Conservation (phyloP, 139 green algal species). For the Haematococcus lacustris region DNA sequence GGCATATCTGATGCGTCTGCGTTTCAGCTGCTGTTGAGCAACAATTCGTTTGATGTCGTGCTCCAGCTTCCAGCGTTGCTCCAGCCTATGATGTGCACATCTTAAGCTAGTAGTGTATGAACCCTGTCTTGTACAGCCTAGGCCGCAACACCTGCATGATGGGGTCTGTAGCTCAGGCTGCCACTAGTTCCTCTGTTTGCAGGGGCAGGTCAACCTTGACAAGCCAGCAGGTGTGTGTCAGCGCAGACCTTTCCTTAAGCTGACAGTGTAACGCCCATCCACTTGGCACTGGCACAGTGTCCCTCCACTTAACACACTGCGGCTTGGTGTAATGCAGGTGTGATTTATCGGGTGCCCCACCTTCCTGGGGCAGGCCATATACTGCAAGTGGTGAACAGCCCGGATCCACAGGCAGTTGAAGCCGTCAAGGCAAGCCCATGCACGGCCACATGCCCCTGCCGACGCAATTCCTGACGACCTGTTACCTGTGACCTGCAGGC, state of each 20-base stretch:
- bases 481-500: too few species aligned
- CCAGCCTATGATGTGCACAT: background rate
- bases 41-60: background rate
- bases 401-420: conserved; percentile 8
- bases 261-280: background rate
- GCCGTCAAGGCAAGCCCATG: conserved; percentile 1
- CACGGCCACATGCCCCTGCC: too few species aligned
- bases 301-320: background rate
- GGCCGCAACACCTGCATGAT: background rate
- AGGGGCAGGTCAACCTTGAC: conserved; percentile 35
- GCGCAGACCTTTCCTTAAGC: background rate
- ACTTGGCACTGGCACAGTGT: background rate
- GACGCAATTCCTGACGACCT: too few species aligned
- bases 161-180: background rate
- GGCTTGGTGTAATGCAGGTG: background rate
- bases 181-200: background rate
- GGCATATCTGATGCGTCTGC: background rate
- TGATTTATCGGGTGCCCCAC: background rate
- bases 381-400: conserved; percentile 12
- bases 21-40: background rate
- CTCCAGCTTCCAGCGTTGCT: conserved; percentile 1
- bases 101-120: background rate
- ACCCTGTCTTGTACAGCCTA: background rate
- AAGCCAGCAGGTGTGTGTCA: conserved; percentile 25
- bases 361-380: background rate